Evolutionary conservation across 176 grass and related monocot genomes (phyloP).

Genomic region (Coix lacrymajobi): DNA sequence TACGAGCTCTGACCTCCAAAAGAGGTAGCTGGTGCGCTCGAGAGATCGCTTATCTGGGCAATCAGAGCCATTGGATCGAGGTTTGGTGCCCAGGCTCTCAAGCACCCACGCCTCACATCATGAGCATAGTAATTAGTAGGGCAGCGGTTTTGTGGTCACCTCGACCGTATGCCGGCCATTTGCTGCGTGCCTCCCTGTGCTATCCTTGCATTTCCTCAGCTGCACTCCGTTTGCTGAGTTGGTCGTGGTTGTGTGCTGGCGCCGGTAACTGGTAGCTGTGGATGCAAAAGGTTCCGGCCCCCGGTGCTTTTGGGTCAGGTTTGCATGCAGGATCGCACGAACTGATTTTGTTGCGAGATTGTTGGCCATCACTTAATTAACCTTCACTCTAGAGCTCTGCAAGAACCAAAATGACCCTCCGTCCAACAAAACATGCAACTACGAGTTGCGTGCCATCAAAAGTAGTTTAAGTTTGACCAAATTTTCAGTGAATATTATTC

Average conservation of each 20-base stretch:
- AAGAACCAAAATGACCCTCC: no score
- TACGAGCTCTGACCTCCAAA: background rate
- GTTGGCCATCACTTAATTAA: no score
- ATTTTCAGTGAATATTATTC: no score
- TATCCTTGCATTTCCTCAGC: background rate
- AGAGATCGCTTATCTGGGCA: background rate
- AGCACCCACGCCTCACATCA: background rate
- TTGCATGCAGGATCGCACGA: background rate
- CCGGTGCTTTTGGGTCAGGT: background rate
- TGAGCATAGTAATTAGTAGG: background rate
- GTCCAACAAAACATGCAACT: no score
- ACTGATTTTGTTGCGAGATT: background rate
- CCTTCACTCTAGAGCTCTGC: no score
- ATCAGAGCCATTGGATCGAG: background rate
- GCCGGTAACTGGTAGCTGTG: background rate
- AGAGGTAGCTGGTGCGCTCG: background rate
- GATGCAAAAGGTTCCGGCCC: background rate
- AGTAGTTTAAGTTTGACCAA: no score
- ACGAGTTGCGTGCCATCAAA: no score
- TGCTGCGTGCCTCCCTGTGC: background rate
- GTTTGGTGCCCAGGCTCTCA: background rate
- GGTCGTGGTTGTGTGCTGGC: background rate
- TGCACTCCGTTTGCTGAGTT: background rate
- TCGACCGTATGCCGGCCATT: background rate
- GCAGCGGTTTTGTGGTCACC: background rate